Base-by-base conservation (phyloP, 768 basidiomycete genomes). In the Boletus rubroflammeus region DNA sequence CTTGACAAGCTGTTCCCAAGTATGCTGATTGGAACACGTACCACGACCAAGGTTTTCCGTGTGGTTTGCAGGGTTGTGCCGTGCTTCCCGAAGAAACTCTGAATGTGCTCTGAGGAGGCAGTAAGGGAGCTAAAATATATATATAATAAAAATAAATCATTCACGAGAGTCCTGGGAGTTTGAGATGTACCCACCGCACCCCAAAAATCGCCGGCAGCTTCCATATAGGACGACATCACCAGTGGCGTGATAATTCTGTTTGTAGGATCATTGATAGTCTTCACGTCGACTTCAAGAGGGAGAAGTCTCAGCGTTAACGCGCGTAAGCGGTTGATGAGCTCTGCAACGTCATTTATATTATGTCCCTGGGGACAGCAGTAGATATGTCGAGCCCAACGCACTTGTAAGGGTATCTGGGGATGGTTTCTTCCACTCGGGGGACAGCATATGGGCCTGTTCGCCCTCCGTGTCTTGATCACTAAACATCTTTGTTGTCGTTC, bases 21-120 rank as follows among this genome's bases (percentile, higher is more conserved):
- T 26, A 45, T 34, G 21, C n/a, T 21, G 42, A 28, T 46, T 28
- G 14, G 15, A 58, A 29, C 11, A 51, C 76, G 46, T 72, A 84
- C 91, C 92, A 72, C 94, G 78, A 60, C 88, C 84, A 17, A 81
- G 61, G 60, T 93, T 93, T 73, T 97, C 94, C 42, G 83, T 91
- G 65, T 87, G 91, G 66, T 96, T 89, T 4, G 93, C 87, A 29
- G 90, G 83, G 68, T 93, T 84, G 46, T 82, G 77, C 60, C 86
- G 83, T 6, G 90, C 90, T 67, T 95, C 92, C 71, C 78, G 82
- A 70, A 90, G 79, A 60, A 95, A 97, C 54, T 88, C 83, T 23
- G 83, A 85, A 45, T 86, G 79, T 5, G 92, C 88, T 49, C 86
- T 80, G 21, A 92, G 74, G 8, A 93, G 79, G 61, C 83, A 86